These are phyloP conservation scores for Arabis hirsuta DNA, from an alignment of 345 rosid species.

Conservation along the genomic window DNA sequence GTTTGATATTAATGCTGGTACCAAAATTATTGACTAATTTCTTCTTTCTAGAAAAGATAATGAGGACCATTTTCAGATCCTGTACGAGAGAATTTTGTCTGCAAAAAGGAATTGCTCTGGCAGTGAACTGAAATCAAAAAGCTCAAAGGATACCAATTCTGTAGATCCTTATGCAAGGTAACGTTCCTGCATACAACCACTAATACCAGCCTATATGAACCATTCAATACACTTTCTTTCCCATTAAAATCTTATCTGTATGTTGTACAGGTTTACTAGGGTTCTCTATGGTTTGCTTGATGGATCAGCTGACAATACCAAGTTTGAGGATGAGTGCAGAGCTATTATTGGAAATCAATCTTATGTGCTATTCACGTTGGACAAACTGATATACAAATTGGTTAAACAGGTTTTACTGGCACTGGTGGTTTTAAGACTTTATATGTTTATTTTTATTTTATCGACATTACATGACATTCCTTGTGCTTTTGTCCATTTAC, in stretches of 20 bases:
- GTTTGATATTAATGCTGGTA: slow-evolving; percentile 8
- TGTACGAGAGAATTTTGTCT: slow-evolving; percentile 79
- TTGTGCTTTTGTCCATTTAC: slow-evolving; percentile 25
- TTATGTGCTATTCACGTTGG: slow-evolving; percentile 84
- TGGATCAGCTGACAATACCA: slow-evolving; percentile 84
- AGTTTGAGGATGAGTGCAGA: slow-evolving; percentile 98
- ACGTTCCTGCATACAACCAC: slow-evolving; percentile 11
- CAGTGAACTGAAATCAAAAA: slow-evolving; percentile 57
- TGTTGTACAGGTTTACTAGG: slow-evolving; percentile 64
- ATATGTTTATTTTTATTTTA: slow-evolving; percentile 3
- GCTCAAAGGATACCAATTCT: slow-evolving; percentile 53
- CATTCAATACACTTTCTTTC: background rate
- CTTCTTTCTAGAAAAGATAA: slow-evolving; percentile 13
- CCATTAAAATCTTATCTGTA: slow-evolving; percentile 4
- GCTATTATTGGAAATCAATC: slow-evolving; percentile 94
- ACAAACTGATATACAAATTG: slow-evolving; percentile 88
- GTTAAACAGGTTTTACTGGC: slow-evolving; percentile 76
- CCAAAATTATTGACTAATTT: background rate
- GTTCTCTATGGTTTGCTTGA: slow-evolving; percentile 84
- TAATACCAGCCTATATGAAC: slow-evolving; percentile 1
- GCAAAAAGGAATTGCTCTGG: slow-evolving; percentile 69
- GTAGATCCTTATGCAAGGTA: slow-evolving; percentile 80
- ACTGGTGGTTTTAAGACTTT: background rate
- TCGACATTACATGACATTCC: slow-evolving; percentile 13
- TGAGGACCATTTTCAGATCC: slow-evolving; percentile 49